Conservation (phyloP, 257 asterid species). For the Solanum infundibuliforme region DNA sequence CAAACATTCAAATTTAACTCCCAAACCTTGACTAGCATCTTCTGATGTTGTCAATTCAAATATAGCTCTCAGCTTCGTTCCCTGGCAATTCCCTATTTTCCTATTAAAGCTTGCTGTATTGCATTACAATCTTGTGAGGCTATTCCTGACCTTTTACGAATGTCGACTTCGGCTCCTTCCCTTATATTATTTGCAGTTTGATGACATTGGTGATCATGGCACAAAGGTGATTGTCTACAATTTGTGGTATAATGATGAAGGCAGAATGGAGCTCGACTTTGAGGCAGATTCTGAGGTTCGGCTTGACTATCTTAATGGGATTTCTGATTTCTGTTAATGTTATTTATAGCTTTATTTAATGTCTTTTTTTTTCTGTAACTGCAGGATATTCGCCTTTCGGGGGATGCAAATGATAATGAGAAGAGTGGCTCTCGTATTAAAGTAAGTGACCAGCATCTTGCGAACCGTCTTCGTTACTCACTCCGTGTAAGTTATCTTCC, state of each 20-base stretch:
- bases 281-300: constrained; percentile 75
- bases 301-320: not conserved
- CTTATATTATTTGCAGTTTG: constrained; percentile 35
- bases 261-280: constrained; percentile 73
- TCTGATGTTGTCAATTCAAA: not conserved
- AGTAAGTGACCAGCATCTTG: constrained; percentile 54
- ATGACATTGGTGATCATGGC: constrained; percentile 73
- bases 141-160: not conserved
- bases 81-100: not conserved
- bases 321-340: not conserved
- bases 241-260: constrained; percentile 73
- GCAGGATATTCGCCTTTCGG: constrained; percentile 68
- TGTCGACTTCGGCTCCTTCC: not conserved
- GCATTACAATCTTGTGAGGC: not conserved
- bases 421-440: constrained; percentile 19
- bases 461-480: constrained; percentile 68
- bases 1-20: not conserved
- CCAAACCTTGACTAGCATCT: not conserved
- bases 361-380: constrained; percentile 2
- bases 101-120: not conserved
- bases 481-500: constrained; percentile 62
- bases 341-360: not conserved
- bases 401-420: constrained; percentile 14
- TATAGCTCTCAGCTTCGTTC: not conserved
- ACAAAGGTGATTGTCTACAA: constrained; percentile 66